Evolutionary conservation across 2,329 filamentous ascomycete species (phyloP).

Genomic region (Penicillium glabrum): DNA sequence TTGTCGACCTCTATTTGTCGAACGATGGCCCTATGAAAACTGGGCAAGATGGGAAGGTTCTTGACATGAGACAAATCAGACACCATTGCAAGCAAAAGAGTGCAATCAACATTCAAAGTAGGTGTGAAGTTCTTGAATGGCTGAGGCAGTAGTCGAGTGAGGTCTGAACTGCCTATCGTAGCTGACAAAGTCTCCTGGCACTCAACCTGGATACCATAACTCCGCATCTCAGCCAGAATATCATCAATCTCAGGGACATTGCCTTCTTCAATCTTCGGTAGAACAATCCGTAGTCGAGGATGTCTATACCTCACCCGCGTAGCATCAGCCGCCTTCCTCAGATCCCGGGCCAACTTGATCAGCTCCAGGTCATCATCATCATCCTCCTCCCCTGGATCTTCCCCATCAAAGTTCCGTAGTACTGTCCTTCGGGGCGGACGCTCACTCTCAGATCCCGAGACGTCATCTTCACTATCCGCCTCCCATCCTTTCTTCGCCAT

Average conservation of each 20-base stretch:
- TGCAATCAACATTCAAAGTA: constrained; percentile 53
- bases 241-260: constrained; percentile 55
- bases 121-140: constrained; percentile 43
- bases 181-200: constrained; percentile 29
- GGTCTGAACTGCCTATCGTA: constrained; percentile 15
- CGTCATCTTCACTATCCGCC: constrained; percentile 47
- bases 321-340: constrained; percentile 57
- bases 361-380: constrained; percentile 59
- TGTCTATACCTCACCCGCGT: constrained; percentile 60
- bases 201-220: constrained; percentile 47
- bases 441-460: constrained; percentile 24
- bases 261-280: constrained; percentile 58
- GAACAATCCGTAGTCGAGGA: constrained; percentile 60
- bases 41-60: constrained; percentile 46
- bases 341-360: constrained; percentile 59
- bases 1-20: constrained; percentile 66
- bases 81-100: constrained; percentile 69
- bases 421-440: constrained; percentile 18
- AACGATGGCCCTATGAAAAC: constrained; percentile 60
- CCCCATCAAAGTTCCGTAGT: constrained; percentile 28
- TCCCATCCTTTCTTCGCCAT: constrained; percentile 69
- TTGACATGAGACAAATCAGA: constrained; percentile 69
- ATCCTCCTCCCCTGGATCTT: constrained; percentile 42
- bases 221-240: constrained; percentile 57
- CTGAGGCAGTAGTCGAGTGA: constrained; percentile 40